Base-by-base conservation (phyloP, 1,139 yeast species). In the Suhomyces panamericanus region DNA sequence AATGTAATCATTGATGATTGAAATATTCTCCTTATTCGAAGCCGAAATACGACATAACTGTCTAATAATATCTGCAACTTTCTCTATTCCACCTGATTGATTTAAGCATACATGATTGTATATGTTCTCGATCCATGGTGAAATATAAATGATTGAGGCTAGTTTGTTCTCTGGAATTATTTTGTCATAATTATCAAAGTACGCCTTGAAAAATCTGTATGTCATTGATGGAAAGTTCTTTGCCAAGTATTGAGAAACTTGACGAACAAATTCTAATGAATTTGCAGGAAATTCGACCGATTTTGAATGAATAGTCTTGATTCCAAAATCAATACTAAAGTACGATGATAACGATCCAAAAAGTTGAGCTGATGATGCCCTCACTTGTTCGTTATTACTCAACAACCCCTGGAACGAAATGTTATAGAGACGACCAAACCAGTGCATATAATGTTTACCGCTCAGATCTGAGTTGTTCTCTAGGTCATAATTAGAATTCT, bases 101-200 rank as follows among this genome's bases (percentile, higher is more conserved):
- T 75, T 78, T 35, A 76, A 58, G 55, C 74, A 83, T 12, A 87
- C 81, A 53, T 80, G 64, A 22, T 73, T 73, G 56, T 83, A 80
- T 26, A 87, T 70, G 55, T 88, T 86, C 30, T 76, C 77, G n/a
- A 87, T 73, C 96, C 96, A 89, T 2, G 95, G 91, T 1, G 88
- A 73, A 11, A 84, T 69, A 57, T 81, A 83, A 51, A 76, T 64
- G 4, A 85, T 67, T 1, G 82, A 77, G 47, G 69, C 63, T 37
- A 70, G 53, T 42, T 64, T 62, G 38, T 63, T 62, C 24, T 62
- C 67, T 3, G 47, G 48, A 6, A 78, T 70, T 28, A 73, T 59
- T 42, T 70, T 70, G 2, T 75, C 79, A 51, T 75, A 80, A 27
- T 83, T 80, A 35, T 71, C 76, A 58, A 83, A 82, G 53, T 82